Evolutionary conservation across 805 yeast genomes (phyloP), one percentile per base, ranked within the genome.

Genomic region (Suhomyces sp.): DNA sequence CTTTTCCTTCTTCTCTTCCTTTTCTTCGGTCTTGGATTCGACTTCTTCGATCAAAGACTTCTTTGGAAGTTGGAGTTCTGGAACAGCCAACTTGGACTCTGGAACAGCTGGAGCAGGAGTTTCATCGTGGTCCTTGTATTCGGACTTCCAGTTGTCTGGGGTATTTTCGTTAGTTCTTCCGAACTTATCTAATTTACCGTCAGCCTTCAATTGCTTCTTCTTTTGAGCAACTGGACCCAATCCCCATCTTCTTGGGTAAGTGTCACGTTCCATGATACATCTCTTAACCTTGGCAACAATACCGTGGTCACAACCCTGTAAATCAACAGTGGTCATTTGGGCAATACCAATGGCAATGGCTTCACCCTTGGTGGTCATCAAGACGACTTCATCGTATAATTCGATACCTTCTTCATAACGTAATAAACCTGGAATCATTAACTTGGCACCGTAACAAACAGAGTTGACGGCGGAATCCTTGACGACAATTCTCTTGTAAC

Each of bases 201-300:
- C 95, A 36, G 95, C 84, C 77, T 90, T 91, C 76, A 93, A 73
- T 74, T 91, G 96, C 77, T 93, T 93, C 85, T 93, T 93, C 83
- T 88, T 88, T 68, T 86, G 88, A 42, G 98, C 98, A 61, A 90
- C 87, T 54, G 98, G 98, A 54, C 98, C 98, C 53, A 93, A 72
- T 44, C 98, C 98, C 98, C 98, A 93, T 77, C 97, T 83, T 77
- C 98, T 85, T 70, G 98, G 98, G 68, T 93, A 93, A 34, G 95
- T 79, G 65, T 93, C 98, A 74, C 98, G 83, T 74, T 93, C 98
- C 98, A 93, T 93, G 55, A 93, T 93, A 74, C 98, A 91, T 74
- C 98, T 86, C 78, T 93, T 93, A 58, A 93, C 95, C 74, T 87
- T 88, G 50, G 98, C 96, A 56, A 91, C 98, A 42, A 90, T 88